Percentiles rank a stretch among this genome's conserved stretches.
phyloP scores from a whole-genome alignment of 768 basidiomycete species.

The Suillus occidentalis region DNA sequence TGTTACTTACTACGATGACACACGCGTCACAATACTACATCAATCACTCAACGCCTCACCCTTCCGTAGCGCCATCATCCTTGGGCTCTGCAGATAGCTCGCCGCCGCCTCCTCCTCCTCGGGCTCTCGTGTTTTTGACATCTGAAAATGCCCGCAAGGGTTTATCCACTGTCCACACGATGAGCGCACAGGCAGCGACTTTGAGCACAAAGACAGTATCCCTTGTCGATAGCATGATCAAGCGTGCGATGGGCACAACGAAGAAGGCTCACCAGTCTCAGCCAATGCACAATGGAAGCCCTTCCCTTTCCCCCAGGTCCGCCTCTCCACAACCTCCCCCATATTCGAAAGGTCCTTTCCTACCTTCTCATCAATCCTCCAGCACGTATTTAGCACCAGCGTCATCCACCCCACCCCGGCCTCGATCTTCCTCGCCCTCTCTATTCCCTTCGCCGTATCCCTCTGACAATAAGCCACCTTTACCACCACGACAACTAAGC shows the following conservation, averaged over 20 bases:
- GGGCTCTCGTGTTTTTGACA: conserved; percentile 56
- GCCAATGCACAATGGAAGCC: background rate
- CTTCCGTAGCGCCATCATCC: conserved; percentile 26
- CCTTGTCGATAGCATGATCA: conserved; percentile 60
- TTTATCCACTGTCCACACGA: conserved; percentile 59
- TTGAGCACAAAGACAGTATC: conserved; percentile 63
- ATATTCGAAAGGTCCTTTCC: background rate
- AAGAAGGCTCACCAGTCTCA: conserved; percentile 16
- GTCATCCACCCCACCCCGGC: conserved; percentile 8
- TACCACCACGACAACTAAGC: conserved; percentile 17
- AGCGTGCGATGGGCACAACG: conserved; percentile 52
- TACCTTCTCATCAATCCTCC: background rate
- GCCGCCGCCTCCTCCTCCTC: conserved; percentile 28
- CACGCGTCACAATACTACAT: conserved; percentile 64
- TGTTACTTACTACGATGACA: conserved; percentile 61
- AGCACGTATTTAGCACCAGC: conserved; percentile 6
- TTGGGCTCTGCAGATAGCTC: conserved; percentile 22
- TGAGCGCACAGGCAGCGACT: conserved; percentile 65
- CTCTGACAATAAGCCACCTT: conserved; percentile 15
- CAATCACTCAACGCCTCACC: conserved; percentile 52
- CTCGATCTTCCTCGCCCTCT: conserved; percentile 9
- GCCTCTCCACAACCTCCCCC: background rate
- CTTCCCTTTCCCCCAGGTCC: conserved; percentile 7
- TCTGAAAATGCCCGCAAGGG: conserved; percentile 59
- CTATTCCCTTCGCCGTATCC: background rate